Evolutionary conservation across 1,139 yeast genomes (phyloP).

Genomic region (Chernovozyma sophiae-reginae): DNA sequence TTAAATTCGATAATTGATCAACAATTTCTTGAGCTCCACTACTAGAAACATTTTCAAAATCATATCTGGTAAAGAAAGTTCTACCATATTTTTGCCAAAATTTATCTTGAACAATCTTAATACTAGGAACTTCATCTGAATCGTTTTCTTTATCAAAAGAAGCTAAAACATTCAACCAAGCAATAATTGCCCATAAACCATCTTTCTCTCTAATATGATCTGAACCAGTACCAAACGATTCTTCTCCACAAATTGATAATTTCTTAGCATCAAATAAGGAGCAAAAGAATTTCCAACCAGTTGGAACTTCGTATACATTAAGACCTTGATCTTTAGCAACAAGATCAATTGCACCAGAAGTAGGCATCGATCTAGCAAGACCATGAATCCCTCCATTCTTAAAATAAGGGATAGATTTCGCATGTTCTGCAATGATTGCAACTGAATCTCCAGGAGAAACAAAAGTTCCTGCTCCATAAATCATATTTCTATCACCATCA

Average conservation of each 20-base stretch:
- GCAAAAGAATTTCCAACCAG: conserved; percentile 99
- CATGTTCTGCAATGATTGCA: conserved; percentile 94
- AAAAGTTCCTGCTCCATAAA: conserved; percentile 91
- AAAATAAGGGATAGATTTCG: conserved; percentile 85
- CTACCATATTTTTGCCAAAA: conserved; percentile 96
- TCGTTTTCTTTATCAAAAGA: conserved; percentile 62
- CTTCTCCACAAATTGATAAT: conserved; percentile 96
- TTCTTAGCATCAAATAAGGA: conserved; percentile 90
- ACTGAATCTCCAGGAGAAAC: conserved; percentile 99
- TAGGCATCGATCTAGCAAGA: conserved; percentile 97
- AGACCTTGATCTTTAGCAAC: conserved; percentile 81
- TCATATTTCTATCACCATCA: conserved; percentile 99
- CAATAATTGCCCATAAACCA: conserved; percentile 96
- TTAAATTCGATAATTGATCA: conserved; percentile 43
- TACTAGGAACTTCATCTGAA: conserved; percentile 55
- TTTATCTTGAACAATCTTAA: conserved; percentile 72
- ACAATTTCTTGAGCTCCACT: conserved; percentile 76
- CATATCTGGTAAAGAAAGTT: conserved; percentile 96
- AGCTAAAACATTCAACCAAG: conserved; percentile 95
- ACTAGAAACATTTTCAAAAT: conserved; percentile 76
- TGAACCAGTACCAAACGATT: conserved; percentile 96
- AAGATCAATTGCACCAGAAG: conserved; percentile 88
- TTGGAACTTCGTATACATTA: conserved; percentile 89
- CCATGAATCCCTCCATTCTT: conserved; percentile 83
- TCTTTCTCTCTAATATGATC: conserved; percentile 97